Percentiles rank a stretch among this genome's conserved stretches.
Evolutionary conservation across 345 rosid genomes (phyloP).

Genomic region (Salix viminalis): DNA sequence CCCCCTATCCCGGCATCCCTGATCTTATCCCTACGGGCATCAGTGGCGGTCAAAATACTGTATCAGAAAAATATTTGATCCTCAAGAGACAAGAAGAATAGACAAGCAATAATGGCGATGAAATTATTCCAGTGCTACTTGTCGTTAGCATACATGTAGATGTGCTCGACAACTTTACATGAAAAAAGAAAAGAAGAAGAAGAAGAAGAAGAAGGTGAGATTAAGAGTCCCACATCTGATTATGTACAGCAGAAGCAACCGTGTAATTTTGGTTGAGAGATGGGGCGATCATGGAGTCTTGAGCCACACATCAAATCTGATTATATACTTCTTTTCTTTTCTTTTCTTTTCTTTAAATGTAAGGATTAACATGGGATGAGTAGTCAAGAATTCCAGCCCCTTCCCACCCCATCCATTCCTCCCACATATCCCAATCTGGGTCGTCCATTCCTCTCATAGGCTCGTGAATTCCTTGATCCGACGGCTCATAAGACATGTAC

Average conservation of each 20-base stretch:
- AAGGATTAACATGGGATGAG: slow-evolving; percentile 79
- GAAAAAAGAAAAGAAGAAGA: neutral
- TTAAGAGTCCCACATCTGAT: neutral
- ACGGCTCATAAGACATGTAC: slow-evolving; percentile 26
- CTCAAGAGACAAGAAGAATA: neutral
- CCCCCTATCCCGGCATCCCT: no score
- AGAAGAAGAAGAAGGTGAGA: neutral
- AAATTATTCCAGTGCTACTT: neutral
- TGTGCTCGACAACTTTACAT: neutral
- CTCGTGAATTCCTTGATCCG: slow-evolving; percentile 42
- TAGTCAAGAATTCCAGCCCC: slow-evolving; percentile 86
- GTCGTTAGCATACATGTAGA: neutral
- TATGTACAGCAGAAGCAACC: neutral
- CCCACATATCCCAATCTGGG: slow-evolving; percentile 78
- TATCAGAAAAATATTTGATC: no score
- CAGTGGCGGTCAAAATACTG: no score
- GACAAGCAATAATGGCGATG: neutral
- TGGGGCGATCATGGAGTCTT: neutral
- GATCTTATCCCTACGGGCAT: no score
- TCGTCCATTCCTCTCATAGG: slow-evolving; percentile 56
- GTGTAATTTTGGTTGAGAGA: neutral
- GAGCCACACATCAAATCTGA: neutral
- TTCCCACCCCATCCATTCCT: slow-evolving; percentile 99
- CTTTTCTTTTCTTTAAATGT: slow-evolving; percentile 30
- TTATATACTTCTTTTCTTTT: neutral